These are phyloP conservation scores for Malus hybrid DNA, from an alignment of 331 rosid species.

Conservation along the genomic window DNA sequence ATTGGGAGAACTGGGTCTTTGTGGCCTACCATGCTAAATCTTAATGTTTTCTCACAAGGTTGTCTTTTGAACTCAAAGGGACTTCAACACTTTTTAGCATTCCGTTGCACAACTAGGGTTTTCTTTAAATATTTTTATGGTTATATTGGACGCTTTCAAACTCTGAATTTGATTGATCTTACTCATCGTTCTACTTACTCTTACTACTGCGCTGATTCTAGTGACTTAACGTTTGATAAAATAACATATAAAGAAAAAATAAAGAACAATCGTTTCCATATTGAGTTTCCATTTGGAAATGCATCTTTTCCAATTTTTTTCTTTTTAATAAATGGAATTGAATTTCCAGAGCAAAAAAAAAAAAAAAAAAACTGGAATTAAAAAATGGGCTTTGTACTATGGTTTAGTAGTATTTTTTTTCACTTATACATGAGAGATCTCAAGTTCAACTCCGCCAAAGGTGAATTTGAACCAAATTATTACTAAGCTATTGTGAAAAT, in stretches of 20 bases:
- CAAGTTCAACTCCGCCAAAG: no score
- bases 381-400: no score
- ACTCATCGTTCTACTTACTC: neutral
- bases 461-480: no score
- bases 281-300: neutral
- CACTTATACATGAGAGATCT: no score
- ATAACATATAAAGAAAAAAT: neutral
- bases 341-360: no score
- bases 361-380: no score
- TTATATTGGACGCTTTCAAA: neutral
- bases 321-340: no score
- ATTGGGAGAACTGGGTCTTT: neutral
- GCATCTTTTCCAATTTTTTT: no score
- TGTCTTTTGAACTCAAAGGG: neutral
- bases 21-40: slow-evolving; percentile 7
- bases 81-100: neutral
- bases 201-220: neutral
- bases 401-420: no score
- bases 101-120: neutral
- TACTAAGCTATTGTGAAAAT: accelerated
- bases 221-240: neutral
- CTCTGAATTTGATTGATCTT: neutral
- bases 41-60: neutral
- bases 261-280: neutral
- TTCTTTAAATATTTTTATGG: neutral